Conservation (phyloP, 768 basidiomycete genomes). For the Phylloporus scabripes region DNA sequence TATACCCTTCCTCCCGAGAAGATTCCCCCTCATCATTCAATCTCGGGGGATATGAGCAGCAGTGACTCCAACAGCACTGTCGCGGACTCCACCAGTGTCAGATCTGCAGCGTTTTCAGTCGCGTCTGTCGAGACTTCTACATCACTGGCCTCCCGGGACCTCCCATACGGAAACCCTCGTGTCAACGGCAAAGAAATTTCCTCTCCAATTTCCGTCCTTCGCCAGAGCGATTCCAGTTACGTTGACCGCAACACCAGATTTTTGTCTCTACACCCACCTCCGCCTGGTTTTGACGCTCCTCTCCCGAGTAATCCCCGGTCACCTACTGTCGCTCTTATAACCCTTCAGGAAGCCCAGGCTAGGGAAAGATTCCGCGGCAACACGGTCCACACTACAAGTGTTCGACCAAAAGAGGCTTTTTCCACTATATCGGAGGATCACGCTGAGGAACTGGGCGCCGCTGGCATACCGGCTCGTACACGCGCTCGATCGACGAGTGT, state of each 20-base stretch:
- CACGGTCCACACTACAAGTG: conserved; percentile 32
- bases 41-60: conserved; percentile 33
- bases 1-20: conserved; percentile 30
- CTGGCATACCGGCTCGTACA: conserved; percentile 22
- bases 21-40: conserved; percentile 26
- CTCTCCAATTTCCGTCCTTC: conserved; percentile 43
- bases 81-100: conserved; percentile 40
- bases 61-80: conserved; percentile 52
- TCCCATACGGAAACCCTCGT: conserved; percentile 14
- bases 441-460: conserved; percentile 23
- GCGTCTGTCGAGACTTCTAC: conserved; percentile 33
- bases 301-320: conserved; percentile 48
- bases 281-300: conserved; percentile 31
- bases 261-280: conserved; percentile 30
- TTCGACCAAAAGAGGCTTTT: conserved; percentile 27
- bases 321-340: conserved; percentile 61
- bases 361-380: conserved; percentile 52
- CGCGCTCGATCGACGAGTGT: conserved; percentile 61
- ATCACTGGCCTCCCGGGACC: conserved; percentile 20
- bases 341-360: conserved; percentile 74
- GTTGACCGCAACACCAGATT: conserved; percentile 28
- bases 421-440: conserved; percentile 26
- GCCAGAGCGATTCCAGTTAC: conserved; percentile 23
- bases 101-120: conserved; percentile 32
- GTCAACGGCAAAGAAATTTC: conserved; percentile 52